A percentile compares a stretch with the other conserved stretches of the same genome.
Evolutionary conservation across 257 asterid species (phyloP).

Genomic region (Sherardia arvensis): DNA sequence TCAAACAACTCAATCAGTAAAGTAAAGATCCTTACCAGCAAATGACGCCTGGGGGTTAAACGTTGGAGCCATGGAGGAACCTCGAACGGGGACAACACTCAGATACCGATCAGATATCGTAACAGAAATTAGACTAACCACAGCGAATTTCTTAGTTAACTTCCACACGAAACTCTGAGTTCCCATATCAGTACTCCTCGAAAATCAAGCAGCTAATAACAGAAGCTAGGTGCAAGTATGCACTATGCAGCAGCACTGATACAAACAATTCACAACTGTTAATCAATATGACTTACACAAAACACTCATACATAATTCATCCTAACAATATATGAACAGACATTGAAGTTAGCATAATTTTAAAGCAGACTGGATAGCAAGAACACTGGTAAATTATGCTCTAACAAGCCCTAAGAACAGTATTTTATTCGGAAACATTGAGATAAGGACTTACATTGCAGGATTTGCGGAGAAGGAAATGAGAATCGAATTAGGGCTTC

Average conservation of each 20-base stretch:
- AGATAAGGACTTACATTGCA: background rate
- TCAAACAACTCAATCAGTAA: background rate
- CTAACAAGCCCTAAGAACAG: too few relatives aligned
- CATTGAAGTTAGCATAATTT: background rate
- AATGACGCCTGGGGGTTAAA: slow-evolving; percentile 50
- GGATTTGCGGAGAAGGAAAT: background rate
- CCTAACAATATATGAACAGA: background rate
- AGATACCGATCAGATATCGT: slow-evolving; percentile 69
- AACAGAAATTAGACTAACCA: slow-evolving; percentile 57
- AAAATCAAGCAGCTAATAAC: slow-evolving; percentile 7
- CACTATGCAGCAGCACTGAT: background rate
- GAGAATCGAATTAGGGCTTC: background rate
- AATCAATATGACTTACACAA: background rate
- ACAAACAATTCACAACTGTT: background rate
- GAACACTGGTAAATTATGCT: too few relatives aligned
- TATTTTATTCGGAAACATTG: background rate
- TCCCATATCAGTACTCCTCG: slow-evolving; percentile 29
- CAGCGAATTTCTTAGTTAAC: slow-evolving; percentile 37
- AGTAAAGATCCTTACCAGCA: slow-evolving; percentile 28
- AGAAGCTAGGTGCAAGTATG: slow-evolving; percentile 1
- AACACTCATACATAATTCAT: too few relatives aligned
- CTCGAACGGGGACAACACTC: slow-evolving; percentile 63
- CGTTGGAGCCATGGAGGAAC: slow-evolving; percentile 84
- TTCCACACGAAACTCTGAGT: slow-evolving; percentile 31
- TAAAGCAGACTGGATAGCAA: too few relatives aligned